Percentiles rank a stretch among this genome's conserved stretches.
phyloP scores from a whole-genome alignment of 2,329 filamentous ascomycete genomes.

The Colletotrichum trifolii region DNA sequence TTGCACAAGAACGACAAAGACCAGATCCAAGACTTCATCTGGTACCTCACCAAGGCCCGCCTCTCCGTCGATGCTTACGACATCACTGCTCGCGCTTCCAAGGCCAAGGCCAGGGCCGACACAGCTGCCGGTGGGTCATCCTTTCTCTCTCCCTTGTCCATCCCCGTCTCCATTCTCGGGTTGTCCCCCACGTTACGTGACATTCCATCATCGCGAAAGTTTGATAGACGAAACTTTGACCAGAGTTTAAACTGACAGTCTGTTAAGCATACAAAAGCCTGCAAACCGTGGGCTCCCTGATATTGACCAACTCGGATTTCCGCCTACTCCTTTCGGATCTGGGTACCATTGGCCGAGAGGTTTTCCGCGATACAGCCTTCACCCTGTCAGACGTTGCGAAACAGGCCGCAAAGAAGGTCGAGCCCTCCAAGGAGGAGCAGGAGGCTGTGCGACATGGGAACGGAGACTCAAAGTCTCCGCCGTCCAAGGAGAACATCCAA shows the following conservation, averaged over 20 bases:
- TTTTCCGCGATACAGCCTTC: conserved; percentile 88
- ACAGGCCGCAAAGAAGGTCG: conserved; percentile 77
- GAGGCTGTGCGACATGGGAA: conserved; percentile 58
- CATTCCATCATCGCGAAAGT: background rate
- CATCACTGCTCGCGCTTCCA: conserved; percentile 68
- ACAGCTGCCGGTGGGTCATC: conserved; percentile 71
- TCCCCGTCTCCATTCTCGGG: background rate
- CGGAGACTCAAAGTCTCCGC: conserved; percentile 46
- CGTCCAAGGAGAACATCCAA: conserved; percentile 73
- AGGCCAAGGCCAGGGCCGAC: conserved; percentile 75
- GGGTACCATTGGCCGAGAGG: conserved; percentile 80
- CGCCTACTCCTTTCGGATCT: conserved; percentile 86
- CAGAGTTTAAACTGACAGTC: conserved; percentile 38
- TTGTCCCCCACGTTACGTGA: background rate
- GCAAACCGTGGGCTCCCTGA: conserved; percentile 83
- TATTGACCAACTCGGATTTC: conserved; percentile 91
- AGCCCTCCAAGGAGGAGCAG: conserved; percentile 73
- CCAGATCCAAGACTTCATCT: conserved; percentile 91
- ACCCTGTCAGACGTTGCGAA: conserved; percentile 81
- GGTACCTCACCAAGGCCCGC: conserved; percentile 82
- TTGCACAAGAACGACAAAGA: conserved; percentile 85
- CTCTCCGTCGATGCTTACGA: conserved; percentile 75
- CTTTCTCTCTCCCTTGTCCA: background rate
- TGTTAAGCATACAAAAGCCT: conserved; percentile 79
- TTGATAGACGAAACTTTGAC: conserved; percentile 11